Evolutionary conservation across 257 asterid species (phyloP), one percentile per base, ranked within the genome.

Genomic region (Cinchona pubescens): DNA sequence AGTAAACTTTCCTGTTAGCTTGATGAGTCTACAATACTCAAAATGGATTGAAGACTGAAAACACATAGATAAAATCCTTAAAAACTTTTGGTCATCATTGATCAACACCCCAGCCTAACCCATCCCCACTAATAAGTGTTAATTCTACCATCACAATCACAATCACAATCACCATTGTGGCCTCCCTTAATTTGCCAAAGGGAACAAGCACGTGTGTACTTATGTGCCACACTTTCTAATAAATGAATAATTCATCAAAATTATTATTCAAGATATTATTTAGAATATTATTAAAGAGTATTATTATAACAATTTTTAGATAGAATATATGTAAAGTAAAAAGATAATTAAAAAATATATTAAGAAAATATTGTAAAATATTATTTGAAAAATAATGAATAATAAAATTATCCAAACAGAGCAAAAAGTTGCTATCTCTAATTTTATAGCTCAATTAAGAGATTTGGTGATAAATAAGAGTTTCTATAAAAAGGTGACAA

Each of bases 71-170:
- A 29, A 29, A 61, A 30, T 21, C 40, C n/a, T 61, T 27, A 5
- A 11, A 1, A 32, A 8, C 48, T 19, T 63, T 19, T 23, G 21
- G 19, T 46, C 58, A 70, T 3, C 2, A 45, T 30, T 48, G 21
- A 69, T 16, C 48, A 32, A 19, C 32, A 34, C 48, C 62, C 32
- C 23, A 59, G 12, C 62, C 30, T 45, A 71, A 34, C 16, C 11
- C 53, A 25, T 9, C 32, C 29, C 59, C 73, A 30, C 42, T 6
- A 29, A 58, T 6, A 29, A 58, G 15, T 29, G 64, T 73, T 27
- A 73, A 42, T 59, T 73, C 59, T 42, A 59, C 45, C 69, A 59
- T 59, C 76, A 12, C 59, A 30, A 42, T 73, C 76, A 59, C 45
- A 59, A 59, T 59, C 76, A 12, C 59, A 30, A 42, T 73, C 76